phyloP scores from a whole-genome alignment of 2,329 filamentous ascomycete genomes.

The Colletotrichum viniferum region DNA sequence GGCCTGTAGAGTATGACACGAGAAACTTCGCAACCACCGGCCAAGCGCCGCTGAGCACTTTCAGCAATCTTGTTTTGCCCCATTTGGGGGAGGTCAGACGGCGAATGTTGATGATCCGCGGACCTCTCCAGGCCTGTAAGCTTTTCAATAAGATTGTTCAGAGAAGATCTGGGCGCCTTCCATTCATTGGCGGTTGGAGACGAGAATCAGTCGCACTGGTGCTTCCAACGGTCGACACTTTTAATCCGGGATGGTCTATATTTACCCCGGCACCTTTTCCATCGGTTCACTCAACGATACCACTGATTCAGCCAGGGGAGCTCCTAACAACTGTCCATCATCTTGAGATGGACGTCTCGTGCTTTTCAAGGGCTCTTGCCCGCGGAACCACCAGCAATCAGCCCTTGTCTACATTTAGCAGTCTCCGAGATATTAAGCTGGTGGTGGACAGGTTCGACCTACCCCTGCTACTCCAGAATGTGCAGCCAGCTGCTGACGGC shows the following conservation, averaged over 20 bases:
- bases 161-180: neutral
- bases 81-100: neutral
- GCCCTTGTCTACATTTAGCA: neutral
- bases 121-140: neutral
- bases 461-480: neutral
- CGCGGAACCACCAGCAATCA: neutral
- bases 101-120: neutral
- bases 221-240: neutral
- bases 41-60: neutral
- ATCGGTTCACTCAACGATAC: neutral
- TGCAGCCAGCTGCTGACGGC: neutral
- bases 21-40: neutral
- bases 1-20: neutral
- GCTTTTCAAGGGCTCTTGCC: neutral
- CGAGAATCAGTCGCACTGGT: neutral
- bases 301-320: neutral
- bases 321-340: neutral
- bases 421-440: neutral
- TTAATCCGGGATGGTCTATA: neutral
- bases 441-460: neutral
- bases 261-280: neutral
- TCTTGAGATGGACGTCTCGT: neutral
- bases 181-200: neutral
- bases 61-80: neutral
- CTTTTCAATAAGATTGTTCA: neutral